A percentile compares a stretch with the other conserved stretches of the same genome.
phyloP scores from a whole-genome alignment of 352 stramenopile species.

The Sclerospora graminicola region DNA sequence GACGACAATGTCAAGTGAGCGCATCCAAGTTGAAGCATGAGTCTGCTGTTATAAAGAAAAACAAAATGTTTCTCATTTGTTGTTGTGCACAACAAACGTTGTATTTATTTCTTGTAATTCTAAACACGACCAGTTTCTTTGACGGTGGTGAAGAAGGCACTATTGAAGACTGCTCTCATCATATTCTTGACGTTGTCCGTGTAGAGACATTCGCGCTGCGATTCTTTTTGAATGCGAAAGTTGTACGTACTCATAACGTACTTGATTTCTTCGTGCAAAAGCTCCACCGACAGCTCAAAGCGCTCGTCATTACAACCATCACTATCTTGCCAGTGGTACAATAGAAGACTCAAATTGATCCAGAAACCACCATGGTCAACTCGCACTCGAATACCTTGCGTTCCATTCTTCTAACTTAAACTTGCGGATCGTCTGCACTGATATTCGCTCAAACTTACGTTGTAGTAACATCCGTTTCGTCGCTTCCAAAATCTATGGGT shows the following conservation, averaged over 20 bases:
- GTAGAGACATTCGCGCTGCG: constrained; percentile 74
- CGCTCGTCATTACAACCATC: constrained; percentile 59
- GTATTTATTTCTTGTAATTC: neutral
- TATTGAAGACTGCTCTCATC: constrained; percentile 80
- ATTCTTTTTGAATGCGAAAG: constrained; percentile 87
- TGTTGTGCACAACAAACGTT: neutral
- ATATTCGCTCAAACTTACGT: no score
- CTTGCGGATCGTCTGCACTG: no score
- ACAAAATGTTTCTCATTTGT: neutral
- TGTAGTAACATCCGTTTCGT: no score
- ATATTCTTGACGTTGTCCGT: constrained; percentile 83
- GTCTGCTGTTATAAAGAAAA: constrained; percentile 4
- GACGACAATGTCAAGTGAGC: constrained; percentile 45
- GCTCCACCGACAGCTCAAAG: constrained; percentile 89
- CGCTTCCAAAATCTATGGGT: no score
- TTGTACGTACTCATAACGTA: constrained; percentile 87
- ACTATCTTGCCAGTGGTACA: constrained; percentile 86
- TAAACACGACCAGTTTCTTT: constrained; percentile 46
- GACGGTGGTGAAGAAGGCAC: constrained; percentile 77
- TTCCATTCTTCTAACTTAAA: no score
- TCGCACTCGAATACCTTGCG: no score
- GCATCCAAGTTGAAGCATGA: constrained; percentile 3
- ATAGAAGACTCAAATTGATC: constrained; percentile 95
- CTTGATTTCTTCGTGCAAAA: constrained; percentile 92
- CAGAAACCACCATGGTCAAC: constrained; percentile 91